A percentile compares a stretch with the other conserved stretches of the same genome.
These are phyloP conservation scores for Arachnomyces sp. DNA, from an alignment of 2,329 filamentous ascomycete species.

Conservation along the genomic window DNA sequence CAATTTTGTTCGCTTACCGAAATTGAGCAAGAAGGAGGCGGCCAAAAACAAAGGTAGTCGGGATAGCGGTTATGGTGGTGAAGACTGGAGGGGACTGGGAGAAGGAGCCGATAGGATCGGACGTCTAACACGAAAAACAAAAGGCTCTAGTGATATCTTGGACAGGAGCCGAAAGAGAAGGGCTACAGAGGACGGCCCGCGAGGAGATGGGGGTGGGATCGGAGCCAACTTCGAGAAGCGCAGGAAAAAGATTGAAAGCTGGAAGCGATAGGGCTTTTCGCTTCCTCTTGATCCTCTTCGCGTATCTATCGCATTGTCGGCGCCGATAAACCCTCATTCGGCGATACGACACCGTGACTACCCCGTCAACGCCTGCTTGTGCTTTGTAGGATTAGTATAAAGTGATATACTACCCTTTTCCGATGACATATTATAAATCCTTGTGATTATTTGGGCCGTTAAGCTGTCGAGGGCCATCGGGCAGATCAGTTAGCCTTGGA, in stretches of 20 bases:
- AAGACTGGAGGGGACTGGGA: conserved; percentile 83
- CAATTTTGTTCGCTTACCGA: conserved; percentile 82
- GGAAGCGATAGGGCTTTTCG: conserved; percentile 26
- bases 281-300: background rate
- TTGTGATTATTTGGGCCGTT: too few relatives aligned
- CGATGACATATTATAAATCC: too few relatives aligned
- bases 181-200: conserved; percentile 62
- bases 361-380: too few relatives aligned
- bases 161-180: conserved; percentile 83
- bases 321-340: background rate
- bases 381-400: too few relatives aligned
- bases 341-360: too few relatives aligned
- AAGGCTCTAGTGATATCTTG: conserved; percentile 49
- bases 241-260: conserved; percentile 37
- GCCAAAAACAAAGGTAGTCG: conserved; percentile 50
- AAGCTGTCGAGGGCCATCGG: too few relatives aligned
- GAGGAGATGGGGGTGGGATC: conserved; percentile 56
- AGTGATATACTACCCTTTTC: background rate
- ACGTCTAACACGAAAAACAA: conserved; percentile 65
- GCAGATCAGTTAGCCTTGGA: too few relatives aligned
- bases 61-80: conserved; percentile 68
- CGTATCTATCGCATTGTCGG: background rate
- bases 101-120: conserved; percentile 83
- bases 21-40: conserved; percentile 78
- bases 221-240: conserved; percentile 53